Evolutionary conservation across 306 rosid species (phyloP).

Genomic region (Corylus avellana): DNA sequence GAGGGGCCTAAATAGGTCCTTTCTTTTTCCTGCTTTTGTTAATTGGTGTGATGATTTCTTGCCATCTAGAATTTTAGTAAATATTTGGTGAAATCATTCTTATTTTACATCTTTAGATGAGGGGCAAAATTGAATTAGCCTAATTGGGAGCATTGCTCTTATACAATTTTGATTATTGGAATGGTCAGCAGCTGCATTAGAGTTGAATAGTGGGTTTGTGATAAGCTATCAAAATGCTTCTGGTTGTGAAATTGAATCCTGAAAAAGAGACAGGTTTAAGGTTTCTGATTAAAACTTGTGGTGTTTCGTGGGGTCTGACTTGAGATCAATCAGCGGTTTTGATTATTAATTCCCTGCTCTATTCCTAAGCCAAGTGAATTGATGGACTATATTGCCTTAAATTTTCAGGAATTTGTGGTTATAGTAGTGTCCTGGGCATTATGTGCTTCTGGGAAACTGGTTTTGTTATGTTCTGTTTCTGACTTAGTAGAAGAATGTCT

Average conservation of each 20-base stretch:
- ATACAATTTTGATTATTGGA: not conserved
- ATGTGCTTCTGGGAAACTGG: not conserved
- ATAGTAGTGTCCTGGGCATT: not conserved
- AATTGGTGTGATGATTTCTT: not conserved
- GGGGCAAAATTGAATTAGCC: not conserved
- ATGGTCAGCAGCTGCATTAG: not conserved
- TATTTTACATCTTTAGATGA: not conserved
- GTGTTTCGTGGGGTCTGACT: not conserved
- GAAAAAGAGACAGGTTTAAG: not conserved
- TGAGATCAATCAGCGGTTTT: not conserved
- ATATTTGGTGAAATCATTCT: not conserved
- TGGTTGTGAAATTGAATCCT: not conserved
- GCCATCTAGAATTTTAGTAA: not conserved
- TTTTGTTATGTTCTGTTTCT: conserved; percentile 4
- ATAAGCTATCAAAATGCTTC: not conserved
- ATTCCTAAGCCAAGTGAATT: conserved; percentile 2
- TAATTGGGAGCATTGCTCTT: not conserved
- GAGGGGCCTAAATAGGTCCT: not conserved
- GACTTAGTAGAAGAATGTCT: not conserved
- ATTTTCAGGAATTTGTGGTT: not conserved
- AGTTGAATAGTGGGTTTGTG: not conserved
- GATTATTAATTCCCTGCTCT: not conserved
- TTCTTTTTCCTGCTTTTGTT: not conserved
- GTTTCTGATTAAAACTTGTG: not conserved
- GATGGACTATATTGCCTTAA: not conserved